These are phyloP conservation scores for Tetradesmus obliquus DNA, from an alignment of 139 green algal species.

Conservation along the genomic window DNA sequence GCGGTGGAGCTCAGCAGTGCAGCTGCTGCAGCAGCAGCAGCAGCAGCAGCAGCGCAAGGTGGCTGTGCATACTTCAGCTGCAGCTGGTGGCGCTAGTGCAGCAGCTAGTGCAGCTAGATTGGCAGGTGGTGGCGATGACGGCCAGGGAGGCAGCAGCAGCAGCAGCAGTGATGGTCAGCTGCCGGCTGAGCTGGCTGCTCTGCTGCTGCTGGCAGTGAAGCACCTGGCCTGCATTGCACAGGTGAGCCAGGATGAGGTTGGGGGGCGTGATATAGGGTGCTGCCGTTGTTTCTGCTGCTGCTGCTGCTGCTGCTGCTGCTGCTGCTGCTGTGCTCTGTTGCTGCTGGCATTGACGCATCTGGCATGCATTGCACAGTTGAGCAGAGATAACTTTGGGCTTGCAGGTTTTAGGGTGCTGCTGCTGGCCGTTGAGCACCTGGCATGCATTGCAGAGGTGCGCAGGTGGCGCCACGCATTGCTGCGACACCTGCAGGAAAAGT, in stretches of 20 bases:
- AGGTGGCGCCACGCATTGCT: too few relatives aligned
- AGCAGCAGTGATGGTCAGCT: not conserved
- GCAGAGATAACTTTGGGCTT: too few relatives aligned
- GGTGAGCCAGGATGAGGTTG: not conserved
- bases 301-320: too few relatives aligned
- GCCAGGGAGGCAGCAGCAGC: not conserved
- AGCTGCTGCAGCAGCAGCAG: not conserved
- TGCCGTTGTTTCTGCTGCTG: not conserved
- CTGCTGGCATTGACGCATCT: too few relatives aligned
- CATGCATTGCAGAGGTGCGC: too few relatives aligned
- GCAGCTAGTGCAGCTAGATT: not conserved
- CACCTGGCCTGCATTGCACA: slow-evolving; percentile 29
- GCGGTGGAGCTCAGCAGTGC: not conserved
- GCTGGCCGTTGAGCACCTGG: too few relatives aligned
- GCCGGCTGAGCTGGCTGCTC: not conserved
- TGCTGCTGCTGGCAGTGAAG: slow-evolving; percentile 29
- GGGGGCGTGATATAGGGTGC: not conserved
- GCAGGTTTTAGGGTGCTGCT: too few relatives aligned
- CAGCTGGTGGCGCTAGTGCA: too few relatives aligned
- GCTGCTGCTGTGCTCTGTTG: too few relatives aligned
- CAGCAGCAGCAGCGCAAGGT: not conserved
- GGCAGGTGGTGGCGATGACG: not conserved
- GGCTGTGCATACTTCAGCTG: not conserved
- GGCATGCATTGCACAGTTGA: too few relatives aligned
- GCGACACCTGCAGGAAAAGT: too few relatives aligned